phyloP scores from a whole-genome alignment of 2,329 filamentous ascomycete species.

The Trichoderma guizhouense region DNA sequence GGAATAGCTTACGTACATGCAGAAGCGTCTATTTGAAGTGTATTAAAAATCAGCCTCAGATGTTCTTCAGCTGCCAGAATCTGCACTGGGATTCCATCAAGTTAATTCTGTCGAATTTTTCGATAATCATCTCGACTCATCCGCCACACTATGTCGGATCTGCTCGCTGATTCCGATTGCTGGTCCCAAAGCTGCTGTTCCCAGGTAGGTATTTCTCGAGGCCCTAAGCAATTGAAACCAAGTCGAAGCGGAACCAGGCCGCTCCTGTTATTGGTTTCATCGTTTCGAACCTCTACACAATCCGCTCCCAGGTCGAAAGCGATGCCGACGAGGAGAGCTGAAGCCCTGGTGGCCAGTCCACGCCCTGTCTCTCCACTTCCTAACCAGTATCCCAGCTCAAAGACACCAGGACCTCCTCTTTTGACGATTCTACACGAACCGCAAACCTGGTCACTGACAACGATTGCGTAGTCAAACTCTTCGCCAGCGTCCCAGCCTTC shows the following conservation, averaged over 20 bases:
- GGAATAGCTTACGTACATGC: neutral
- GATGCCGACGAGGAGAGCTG: slow-evolving; percentile 16
- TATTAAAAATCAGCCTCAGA: neutral
- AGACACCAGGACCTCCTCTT: neutral
- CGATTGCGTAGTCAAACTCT: slow-evolving; percentile 21
- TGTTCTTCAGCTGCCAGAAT: neutral
- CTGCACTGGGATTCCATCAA: neutral
- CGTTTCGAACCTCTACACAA: slow-evolving; percentile 21
- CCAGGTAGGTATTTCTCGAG: neutral
- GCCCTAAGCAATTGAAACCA: neutral
- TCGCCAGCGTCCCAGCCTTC: slow-evolving; percentile 17
- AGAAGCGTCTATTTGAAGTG: neutral
- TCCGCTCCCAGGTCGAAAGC: slow-evolving; percentile 21
- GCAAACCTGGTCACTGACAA: slow-evolving; percentile 1
- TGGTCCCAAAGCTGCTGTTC: neutral
- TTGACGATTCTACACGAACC: slow-evolving; percentile 21
- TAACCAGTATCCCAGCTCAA: slow-evolving; percentile 25
- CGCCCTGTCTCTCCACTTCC: slow-evolving; percentile 20
- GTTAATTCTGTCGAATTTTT: neutral
- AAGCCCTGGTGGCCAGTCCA: slow-evolving; percentile 20
- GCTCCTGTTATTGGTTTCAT: slow-evolving; percentile 18
- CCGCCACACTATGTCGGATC: slow-evolving; percentile 9
- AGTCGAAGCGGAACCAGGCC: neutral
- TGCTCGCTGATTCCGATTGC: neutral
- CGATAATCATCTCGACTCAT: neutral